Percentiles rank a stretch among this genome's conserved stretches.
These are phyloP conservation scores for Epichloe brachyelytri DNA, from an alignment of 2,329 filamentous ascomycete species.

Conservation along the genomic window DNA sequence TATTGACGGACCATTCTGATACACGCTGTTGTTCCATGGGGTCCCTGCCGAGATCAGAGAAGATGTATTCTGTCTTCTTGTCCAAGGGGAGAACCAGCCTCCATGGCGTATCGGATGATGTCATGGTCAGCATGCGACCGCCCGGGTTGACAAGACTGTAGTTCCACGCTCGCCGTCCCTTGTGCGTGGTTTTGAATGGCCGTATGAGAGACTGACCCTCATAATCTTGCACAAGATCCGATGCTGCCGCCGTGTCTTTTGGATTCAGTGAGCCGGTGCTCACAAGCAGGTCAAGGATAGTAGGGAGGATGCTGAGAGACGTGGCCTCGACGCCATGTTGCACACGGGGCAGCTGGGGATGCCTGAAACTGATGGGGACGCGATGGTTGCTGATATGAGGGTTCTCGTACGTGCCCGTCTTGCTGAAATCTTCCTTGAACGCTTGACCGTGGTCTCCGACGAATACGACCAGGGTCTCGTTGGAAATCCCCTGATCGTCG, in stretches of 20 bases:
- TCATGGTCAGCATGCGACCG: conserved; percentile 16
- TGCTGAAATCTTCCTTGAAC: conserved; percentile 17
- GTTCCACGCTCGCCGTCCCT: conserved; percentile 17
- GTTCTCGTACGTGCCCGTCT: conserved; percentile 19
- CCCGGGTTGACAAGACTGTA: conserved; percentile 20
- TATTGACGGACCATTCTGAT: conserved; percentile 6
- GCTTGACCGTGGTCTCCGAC: conserved; percentile 25
- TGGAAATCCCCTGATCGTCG: conserved; percentile 19
- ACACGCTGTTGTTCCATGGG: conserved; percentile 15
- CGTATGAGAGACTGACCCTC: conserved; percentile 23
- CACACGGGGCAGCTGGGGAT: conserved; percentile 19
- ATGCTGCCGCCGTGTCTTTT: conserved; percentile 13
- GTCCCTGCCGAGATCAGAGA: conserved; percentile 16
- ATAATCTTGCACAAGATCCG: conserved; percentile 20
- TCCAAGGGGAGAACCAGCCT: conserved; percentile 18
- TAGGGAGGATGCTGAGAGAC: conserved; percentile 22
- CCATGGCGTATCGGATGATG: conserved; percentile 13
- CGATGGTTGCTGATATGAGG: conserved; percentile 20
- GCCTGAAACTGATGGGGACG: conserved; percentile 20
- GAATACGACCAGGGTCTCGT: conserved; percentile 21
- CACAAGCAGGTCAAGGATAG: conserved; percentile 22
- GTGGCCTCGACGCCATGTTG: conserved; percentile 15
- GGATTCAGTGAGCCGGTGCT: conserved; percentile 18
- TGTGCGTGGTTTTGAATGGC: conserved; percentile 10
- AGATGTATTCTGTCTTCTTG: conserved; percentile 16